Percentiles rank a stretch among this genome's conserved stretches.
phyloP scores from a whole-genome alignment of 176 grass and related monocot species.

The Eleusine indica region DNA sequence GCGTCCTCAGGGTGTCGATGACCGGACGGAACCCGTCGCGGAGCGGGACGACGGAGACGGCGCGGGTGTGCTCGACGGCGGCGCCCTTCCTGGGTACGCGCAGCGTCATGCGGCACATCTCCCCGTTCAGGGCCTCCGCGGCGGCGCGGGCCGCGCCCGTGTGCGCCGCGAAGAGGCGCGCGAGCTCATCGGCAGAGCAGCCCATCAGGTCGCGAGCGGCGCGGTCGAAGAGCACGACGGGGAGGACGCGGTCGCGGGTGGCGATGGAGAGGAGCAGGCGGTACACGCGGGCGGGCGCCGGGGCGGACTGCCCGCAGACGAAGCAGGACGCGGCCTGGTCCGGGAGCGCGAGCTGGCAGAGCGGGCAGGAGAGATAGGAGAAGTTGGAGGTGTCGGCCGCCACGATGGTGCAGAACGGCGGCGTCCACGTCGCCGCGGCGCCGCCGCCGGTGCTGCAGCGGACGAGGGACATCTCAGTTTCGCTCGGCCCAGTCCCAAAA shows the following conservation, averaged over 20 bases:
- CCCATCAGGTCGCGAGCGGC: slow-evolving; percentile 63
- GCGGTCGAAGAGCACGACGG: slow-evolving; percentile 71
- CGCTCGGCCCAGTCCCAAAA: slow-evolving; percentile 27
- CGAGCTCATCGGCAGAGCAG: slow-evolving; percentile 56
- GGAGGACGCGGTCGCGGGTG: slow-evolving; percentile 61
- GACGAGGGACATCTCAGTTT: slow-evolving; percentile 16
- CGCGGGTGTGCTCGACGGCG: slow-evolving; percentile 52
- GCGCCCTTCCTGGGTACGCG: slow-evolving; percentile 46
- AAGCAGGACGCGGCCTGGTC: slow-evolving; percentile 36
- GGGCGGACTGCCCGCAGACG: background rate
- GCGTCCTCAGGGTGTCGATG: slow-evolving; percentile 45
- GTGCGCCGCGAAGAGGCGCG: slow-evolving; percentile 46
- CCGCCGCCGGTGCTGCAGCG: background rate
- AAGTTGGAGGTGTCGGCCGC: slow-evolving; percentile 55
- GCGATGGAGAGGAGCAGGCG: slow-evolving; percentile 70
- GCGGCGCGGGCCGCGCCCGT: slow-evolving; percentile 43
- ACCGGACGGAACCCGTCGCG: slow-evolving; percentile 66
- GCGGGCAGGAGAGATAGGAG: slow-evolving; percentile 59
- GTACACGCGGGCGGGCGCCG: slow-evolving; percentile 44
- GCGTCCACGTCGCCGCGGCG: slow-evolving; percentile 54
- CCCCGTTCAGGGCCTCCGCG: slow-evolving; percentile 52
- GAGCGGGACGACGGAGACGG: slow-evolving; percentile 59
- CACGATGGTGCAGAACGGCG: slow-evolving; percentile 70
- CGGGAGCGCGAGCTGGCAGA: slow-evolving; percentile 52
- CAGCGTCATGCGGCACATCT: slow-evolving; percentile 71